Percentiles rank a stretch among this genome's conserved stretches.
Evolutionary conservation across 768 basidiomycete genomes (phyloP).

Genomic region (Lanmaoa rubissima): DNA sequence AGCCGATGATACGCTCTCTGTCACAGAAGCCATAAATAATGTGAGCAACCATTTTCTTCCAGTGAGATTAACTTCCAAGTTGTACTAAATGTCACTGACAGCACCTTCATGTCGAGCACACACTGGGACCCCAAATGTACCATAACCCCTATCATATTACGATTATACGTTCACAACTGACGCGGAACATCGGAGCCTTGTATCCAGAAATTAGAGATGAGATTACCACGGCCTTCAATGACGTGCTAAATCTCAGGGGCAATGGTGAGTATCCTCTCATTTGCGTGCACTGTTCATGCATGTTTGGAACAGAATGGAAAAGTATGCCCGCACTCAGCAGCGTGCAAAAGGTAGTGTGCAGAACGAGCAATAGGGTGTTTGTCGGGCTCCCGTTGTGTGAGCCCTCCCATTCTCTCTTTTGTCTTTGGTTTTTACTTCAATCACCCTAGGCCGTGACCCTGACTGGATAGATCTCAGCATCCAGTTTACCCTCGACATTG

Average conservation of each 20-base stretch:
- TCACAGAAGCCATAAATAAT: constrained; percentile 29
- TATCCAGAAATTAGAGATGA: constrained; percentile 46
- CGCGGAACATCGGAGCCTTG: constrained; percentile 36
- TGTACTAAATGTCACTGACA: constrained; percentile 11
- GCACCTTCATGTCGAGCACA: constrained; percentile 38
- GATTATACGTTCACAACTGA: constrained; percentile 19
- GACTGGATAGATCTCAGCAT: constrained; percentile 35
- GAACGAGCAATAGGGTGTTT: constrained; percentile 45
- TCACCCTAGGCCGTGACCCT: constrained; percentile 37
- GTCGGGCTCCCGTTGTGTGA: constrained; percentile 50
- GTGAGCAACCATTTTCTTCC: constrained; percentile 18
- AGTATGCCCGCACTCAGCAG: constrained; percentile 25
- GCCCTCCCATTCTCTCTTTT: background rate
- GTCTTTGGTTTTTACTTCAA: constrained; percentile 4
- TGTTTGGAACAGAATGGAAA: constrained; percentile 39
- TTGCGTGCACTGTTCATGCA: background rate
- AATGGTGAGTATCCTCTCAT: constrained; percentile 8
- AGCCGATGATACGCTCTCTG: background rate
- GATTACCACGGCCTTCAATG: constrained; percentile 38
- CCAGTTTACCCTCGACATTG: constrained; percentile 29
- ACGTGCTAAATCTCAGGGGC: constrained; percentile 27
- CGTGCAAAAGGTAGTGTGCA: constrained; percentile 14
- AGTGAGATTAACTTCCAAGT: background rate
- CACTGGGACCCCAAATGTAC: constrained; percentile 34
- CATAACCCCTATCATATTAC: constrained; percentile 27